Base-by-base conservation (phyloP, 192 early-diverging fungal species). In the Blastocladiella britannica region DNA sequence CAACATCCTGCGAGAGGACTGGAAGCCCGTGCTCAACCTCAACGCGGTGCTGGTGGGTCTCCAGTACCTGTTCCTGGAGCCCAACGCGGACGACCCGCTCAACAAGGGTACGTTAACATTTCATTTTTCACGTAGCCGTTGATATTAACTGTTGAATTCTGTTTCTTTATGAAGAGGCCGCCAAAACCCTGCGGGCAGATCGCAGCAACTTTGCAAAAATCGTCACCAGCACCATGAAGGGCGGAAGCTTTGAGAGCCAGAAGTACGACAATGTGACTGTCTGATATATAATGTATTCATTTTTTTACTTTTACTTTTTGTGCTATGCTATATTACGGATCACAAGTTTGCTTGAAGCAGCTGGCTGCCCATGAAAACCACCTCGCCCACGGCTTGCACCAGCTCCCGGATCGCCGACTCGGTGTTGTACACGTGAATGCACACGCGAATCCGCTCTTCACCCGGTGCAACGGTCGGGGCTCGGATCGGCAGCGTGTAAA, bases 21-120 rank as follows among this genome's bases (percentile, higher is more conserved):
- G 94, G 94, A 93, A 91, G 63, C 94, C 94, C 3, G 94, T 94
- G n/a, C 75, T 95, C 54, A 91, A 86, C 62, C 75, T 98, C 54
- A 84, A 89, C 65, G 74, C 88, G 43, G 80, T 94, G 26, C 63
- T 95, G 59, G 84, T 98, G 58, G 91, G 91, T 5, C 65, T 96
- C 53, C 86, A 91, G 62, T 86, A 89, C 67, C 67, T 98, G 52
- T 89, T 98, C 60, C 63, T 89, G 63, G 91, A 86, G 54, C 94
- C 94, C 0, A 95, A 98, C 65, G 81, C 92, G 1, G 89, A 93
- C 37, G 94, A 98, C 74, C 94, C 94, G 58, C 75, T 98, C 7
- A 95, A 97, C 77, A 97, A 93, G 66, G 83, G 78, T 75, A 74
- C 27, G 24, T 9, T 26, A 29, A 18, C 25, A 8, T 24, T 65